These are phyloP conservation scores for Ascochyta viciae-villosae DNA, from an alignment of 2,329 filamentous ascomycete species.

Conservation along the genomic window DNA sequence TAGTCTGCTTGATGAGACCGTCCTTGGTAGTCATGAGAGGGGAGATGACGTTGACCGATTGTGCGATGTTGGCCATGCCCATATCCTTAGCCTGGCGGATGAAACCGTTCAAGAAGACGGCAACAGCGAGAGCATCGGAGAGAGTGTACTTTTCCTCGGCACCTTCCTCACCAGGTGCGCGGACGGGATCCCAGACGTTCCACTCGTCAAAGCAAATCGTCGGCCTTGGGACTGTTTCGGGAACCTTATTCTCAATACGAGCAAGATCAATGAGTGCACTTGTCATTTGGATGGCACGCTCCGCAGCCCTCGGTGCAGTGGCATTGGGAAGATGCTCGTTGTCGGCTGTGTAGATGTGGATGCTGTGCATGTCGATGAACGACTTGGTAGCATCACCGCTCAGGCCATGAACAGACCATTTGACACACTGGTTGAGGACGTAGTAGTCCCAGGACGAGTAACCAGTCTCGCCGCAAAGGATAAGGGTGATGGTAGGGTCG, in stretches of 20 bases:
- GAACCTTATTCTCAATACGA: constrained; percentile 70
- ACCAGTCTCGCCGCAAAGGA: constrained; percentile 77
- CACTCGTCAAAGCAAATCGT: constrained; percentile 85
- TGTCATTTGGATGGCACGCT: constrained; percentile 76
- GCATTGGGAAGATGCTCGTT: constrained; percentile 50
- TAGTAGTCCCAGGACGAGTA: constrained; percentile 75
- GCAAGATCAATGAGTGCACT: constrained; percentile 75
- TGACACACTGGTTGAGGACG: constrained; percentile 73
- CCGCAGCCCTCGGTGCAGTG: constrained; percentile 70
- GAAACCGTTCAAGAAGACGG: constrained; percentile 78
- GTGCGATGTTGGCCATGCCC: constrained; percentile 81
- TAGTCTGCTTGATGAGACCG: constrained; percentile 73
- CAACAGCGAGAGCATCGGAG: constrained; percentile 77
- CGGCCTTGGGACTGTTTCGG: constrained; percentile 65
- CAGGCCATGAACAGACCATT: constrained; percentile 59
- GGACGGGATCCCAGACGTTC: constrained; percentile 81
- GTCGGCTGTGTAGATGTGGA: constrained; percentile 77
- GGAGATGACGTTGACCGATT: constrained; percentile 79
- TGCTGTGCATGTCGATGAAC: constrained; percentile 80
- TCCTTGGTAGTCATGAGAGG: constrained; percentile 74
- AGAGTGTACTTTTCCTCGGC: constrained; percentile 76
- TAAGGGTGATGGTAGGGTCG: constrained; percentile 72
- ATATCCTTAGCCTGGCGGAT: constrained; percentile 73
- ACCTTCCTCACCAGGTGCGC: constrained; percentile 73
- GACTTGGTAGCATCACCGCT: constrained; percentile 54